phyloP scores from a whole-genome alignment of 2,329 filamentous ascomycete species.

The Madurella fahalii region DNA sequence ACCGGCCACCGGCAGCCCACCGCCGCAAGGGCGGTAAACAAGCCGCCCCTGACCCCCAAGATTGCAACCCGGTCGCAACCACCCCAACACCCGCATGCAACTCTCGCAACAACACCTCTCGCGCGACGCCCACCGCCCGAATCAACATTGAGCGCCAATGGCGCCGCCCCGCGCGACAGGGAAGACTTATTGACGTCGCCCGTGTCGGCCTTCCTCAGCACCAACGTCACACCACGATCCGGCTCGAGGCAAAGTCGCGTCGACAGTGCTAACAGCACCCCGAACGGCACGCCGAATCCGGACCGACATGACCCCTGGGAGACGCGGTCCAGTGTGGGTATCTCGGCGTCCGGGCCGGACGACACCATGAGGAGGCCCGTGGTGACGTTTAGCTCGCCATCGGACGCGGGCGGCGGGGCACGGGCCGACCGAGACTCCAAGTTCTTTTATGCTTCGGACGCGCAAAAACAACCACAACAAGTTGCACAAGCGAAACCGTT shows the following conservation, averaged over 20 bases:
- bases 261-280: conserved; percentile 64
- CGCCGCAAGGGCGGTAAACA: conserved; percentile 53
- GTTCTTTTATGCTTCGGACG: conserved; percentile 92
- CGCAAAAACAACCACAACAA: conserved; percentile 37
- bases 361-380: conserved; percentile 25
- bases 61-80: conserved; percentile 39
- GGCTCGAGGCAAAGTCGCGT: conserved; percentile 67
- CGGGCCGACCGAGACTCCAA: conserved; percentile 51
- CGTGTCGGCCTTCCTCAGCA: conserved; percentile 53
- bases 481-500: conserved; percentile 26
- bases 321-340: conserved; percentile 31
- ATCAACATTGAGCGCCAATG: conserved; percentile 12
- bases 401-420: conserved; percentile 30
- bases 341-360: conserved; percentile 33
- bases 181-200: conserved; percentile 51
- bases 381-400: conserved; percentile 40
- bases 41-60: conserved; percentile 52
- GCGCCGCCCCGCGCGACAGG: conserved; percentile 24
- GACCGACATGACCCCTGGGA: conserved; percentile 46
- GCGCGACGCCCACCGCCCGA: conserved; percentile 29
- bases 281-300: conserved; percentile 54
- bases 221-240: conserved; percentile 75
- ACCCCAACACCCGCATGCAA: conserved; percentile 29
- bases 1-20: conserved; percentile 57
- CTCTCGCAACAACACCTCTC: conserved; percentile 42